These are phyloP conservation scores for Suillus sp. DNA, from an alignment of 768 basidiomycete species.

Conservation along the genomic window DNA sequence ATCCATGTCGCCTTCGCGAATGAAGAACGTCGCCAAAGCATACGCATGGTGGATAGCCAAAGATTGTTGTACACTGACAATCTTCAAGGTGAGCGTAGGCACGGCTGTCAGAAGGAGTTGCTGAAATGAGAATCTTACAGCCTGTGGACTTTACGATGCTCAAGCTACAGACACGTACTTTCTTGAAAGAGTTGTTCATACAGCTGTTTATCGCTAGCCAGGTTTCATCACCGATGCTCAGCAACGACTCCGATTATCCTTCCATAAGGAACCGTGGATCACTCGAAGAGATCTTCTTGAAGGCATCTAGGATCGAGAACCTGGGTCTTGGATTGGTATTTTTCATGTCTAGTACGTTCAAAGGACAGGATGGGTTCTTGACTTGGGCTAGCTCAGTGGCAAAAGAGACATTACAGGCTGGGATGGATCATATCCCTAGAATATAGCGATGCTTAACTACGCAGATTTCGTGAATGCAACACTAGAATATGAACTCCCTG, in stretches of 20 bases:
- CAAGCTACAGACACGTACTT: constrained; percentile 60
- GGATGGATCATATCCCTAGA: constrained; percentile 55
- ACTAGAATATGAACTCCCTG: constrained; percentile 67
- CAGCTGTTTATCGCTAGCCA: constrained; percentile 78
- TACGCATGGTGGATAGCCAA: constrained; percentile 95
- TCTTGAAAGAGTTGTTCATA: constrained; percentile 70
- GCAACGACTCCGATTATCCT: constrained; percentile 36
- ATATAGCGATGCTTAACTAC: constrained; percentile 19
- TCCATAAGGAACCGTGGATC: constrained; percentile 55
- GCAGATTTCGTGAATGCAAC: constrained; percentile 58
- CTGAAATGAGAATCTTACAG: constrained; percentile 39
- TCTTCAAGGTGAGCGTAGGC: constrained; percentile 70
- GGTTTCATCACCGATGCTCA: constrained; percentile 63
- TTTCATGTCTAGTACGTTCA: constrained; percentile 57
- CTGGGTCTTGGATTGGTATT: constrained; percentile 77
- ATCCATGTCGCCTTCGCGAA: constrained; percentile 57
- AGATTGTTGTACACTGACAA: constrained; percentile 68
- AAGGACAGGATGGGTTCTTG: constrained; percentile 46
- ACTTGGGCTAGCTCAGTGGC: constrained; percentile 71
- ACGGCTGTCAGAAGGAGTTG: neutral
- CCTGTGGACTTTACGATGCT: constrained; percentile 85
- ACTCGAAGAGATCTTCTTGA: constrained; percentile 80
- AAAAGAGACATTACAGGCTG: constrained; percentile 66
- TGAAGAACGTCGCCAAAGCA: constrained; percentile 76
- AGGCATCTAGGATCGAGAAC: constrained; percentile 62